These are phyloP conservation scores for Brassica napus DNA, from an alignment of 345 rosid species.

Conservation along the genomic window DNA sequence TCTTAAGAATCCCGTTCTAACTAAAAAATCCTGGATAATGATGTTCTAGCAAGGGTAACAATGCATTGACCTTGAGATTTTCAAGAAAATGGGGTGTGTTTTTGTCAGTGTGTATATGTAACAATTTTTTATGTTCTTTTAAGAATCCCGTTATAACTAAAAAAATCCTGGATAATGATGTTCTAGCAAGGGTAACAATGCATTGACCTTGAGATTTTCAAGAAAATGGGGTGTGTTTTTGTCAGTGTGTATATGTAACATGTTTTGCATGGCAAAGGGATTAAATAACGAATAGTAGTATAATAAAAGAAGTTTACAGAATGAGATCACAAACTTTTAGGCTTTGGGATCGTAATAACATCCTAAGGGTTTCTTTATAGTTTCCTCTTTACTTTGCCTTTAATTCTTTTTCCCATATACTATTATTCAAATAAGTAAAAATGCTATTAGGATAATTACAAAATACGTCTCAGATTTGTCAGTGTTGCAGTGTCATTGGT, in stretches of 20 bases:
- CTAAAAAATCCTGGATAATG: too few species aligned
- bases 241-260: background rate
- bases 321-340: conserved; percentile 39
- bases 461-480: conserved; percentile 39
- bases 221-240: background rate
- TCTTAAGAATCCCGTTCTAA: too few species aligned
- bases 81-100: too few species aligned
- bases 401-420: background rate
- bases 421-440: conserved; percentile 30
- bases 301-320: conserved; percentile 33
- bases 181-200: background rate
- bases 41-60: too few species aligned
- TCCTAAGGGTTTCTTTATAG: conserved; percentile 43
- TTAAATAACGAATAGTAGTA: conserved; percentile 13
- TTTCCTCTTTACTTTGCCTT: conserved; percentile 21
- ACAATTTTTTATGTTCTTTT: too few species aligned
- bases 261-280: conserved; percentile 22
- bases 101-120: too few species aligned
- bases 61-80: too few species aligned
- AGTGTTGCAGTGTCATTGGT: conserved; percentile 52
- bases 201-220: background rate
- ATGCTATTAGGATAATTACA: conserved; percentile 23
- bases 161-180: too few species aligned
- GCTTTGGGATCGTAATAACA: conserved; percentile 45
- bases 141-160: too few species aligned